These are phyloP conservation scores for Colletotrichum acutatum DNA, from an alignment of 2,329 filamentous ascomycete genomes.

Conservation along the genomic window DNA sequence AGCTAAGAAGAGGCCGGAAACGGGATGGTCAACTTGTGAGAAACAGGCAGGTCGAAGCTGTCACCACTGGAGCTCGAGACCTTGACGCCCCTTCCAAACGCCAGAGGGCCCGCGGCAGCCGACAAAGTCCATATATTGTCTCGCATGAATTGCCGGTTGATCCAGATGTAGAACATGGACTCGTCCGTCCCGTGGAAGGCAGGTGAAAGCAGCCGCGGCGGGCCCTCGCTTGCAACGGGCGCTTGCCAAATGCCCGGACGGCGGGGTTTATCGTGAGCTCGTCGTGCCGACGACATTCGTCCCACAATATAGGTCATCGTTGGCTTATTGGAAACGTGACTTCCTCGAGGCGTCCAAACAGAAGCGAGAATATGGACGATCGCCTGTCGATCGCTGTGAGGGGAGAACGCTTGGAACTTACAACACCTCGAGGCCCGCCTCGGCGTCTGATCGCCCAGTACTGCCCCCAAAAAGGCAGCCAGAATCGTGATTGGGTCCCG, in stretches of 20 bases:
- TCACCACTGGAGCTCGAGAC: background rate
- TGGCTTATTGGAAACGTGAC: background rate
- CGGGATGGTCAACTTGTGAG: background rate
- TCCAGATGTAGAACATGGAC: background rate
- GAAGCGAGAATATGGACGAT: constrained; percentile 20
- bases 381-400: constrained; percentile 23
- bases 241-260: background rate
- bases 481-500: background rate
- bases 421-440: background rate
- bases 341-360: background rate
- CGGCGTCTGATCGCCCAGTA: constrained; percentile 1
- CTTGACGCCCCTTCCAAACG: background rate
- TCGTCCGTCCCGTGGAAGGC: background rate
- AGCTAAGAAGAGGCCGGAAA: background rate
- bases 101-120: background rate
- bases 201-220: background rate
- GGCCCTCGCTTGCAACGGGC: background rate
- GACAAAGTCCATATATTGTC: background rate
- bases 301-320: background rate
- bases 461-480: constrained; percentile 4
- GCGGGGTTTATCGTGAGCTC: background rate
- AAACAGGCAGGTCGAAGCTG: background rate
- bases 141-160: background rate
- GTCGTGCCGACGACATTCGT: background rate
- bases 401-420: background rate